Evolutionary conservation across 345 rosid species (phyloP), one percentile per base, ranked within the genome.

Genomic region (Lumnitzera littorea): DNA sequence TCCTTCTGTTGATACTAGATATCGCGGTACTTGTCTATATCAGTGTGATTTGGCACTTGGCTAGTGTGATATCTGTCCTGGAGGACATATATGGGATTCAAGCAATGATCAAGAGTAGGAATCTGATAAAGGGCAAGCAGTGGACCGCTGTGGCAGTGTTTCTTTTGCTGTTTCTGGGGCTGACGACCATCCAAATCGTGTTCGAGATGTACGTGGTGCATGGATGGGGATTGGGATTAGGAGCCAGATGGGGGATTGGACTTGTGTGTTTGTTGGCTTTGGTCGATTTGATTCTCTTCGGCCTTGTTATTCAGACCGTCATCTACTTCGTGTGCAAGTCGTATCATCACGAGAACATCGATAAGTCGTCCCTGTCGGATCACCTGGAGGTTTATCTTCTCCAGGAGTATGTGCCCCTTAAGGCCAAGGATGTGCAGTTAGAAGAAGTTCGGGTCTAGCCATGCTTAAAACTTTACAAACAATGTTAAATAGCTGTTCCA

Each of bases 251-350:
- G 29, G 70, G 64, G 60, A 53, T 46, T 15, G 84, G 86, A 13
- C 16, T 65, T 6, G 3, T 70, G 14, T 80, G 83, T 25, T 67
- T 78, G 23, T 27, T 74, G 66, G 15, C 75, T 62, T 46, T 76
- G 36, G 55, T 72, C 47, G 53, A 5, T 51, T 64, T 78, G 61
- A 48, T 75, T 17, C 54, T 82, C 29, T 65, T 75, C 8, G 77
- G 78, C 14, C 76, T 74, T 3, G 86, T 80, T 2, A 60, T 65
- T 24, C 76, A 85, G 36, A 71, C 91, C 1, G 75, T 85, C 10
- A 53, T 78, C 46, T 85, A 85, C 74, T 78, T 82, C 2, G 80
- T 82, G 8, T 85, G 91, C 76, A 85, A 80, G 64, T 82, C 87
- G 0, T 78, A 76, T 55, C 87, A 85, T 76, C 82, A 67, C 2